These are phyloP conservation scores for Penicillium alfredii DNA, from an alignment of 495 filamentous ascomycete species.

Conservation along the genomic window DNA sequence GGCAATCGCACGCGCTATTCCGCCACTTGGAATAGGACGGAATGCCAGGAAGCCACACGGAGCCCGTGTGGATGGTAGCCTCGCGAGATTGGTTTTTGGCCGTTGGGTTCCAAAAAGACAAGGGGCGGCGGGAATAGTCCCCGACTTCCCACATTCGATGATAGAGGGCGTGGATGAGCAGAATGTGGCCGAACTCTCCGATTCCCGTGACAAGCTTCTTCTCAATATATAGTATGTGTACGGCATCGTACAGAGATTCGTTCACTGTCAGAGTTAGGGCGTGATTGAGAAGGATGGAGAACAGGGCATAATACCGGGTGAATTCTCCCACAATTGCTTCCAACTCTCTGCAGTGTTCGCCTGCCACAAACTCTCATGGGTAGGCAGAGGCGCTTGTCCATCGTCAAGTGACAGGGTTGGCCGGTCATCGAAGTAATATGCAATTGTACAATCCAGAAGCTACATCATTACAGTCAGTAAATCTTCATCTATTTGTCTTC, in stretches of 20 bases:
- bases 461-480: conserved; percentile 10
- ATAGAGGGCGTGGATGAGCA: conserved; percentile 47
- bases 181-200: conserved; percentile 43
- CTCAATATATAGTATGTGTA: conserved; percentile 46
- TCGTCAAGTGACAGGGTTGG: conserved; percentile 38
- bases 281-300: background rate
- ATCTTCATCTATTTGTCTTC: background rate
- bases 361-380: conserved; percentile 44
- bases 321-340: conserved; percentile 28
- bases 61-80: conserved; percentile 29
- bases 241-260: conserved; percentile 38
- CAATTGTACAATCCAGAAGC: conserved; percentile 44
- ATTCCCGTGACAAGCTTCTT: conserved; percentile 37
- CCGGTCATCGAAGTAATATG: conserved; percentile 36
- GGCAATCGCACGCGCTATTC: conserved; percentile 49
- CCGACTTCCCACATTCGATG: conserved; percentile 48
- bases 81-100: conserved; percentile 39
- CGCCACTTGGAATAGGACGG: conserved; percentile 49
- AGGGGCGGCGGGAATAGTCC: conserved; percentile 39
- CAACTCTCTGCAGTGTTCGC: conserved; percentile 32
- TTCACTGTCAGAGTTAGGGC: conserved; percentile 16
- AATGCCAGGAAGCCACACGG: conserved; percentile 47
- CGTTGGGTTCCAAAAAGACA: conserved; percentile 46
- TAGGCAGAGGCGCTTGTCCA: conserved; percentile 38
- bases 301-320: conserved; percentile 21